Evolutionary conservation across 192 early-diverging fungal genomes (phyloP).

Genomic region (Mortierella claussenii): DNA sequence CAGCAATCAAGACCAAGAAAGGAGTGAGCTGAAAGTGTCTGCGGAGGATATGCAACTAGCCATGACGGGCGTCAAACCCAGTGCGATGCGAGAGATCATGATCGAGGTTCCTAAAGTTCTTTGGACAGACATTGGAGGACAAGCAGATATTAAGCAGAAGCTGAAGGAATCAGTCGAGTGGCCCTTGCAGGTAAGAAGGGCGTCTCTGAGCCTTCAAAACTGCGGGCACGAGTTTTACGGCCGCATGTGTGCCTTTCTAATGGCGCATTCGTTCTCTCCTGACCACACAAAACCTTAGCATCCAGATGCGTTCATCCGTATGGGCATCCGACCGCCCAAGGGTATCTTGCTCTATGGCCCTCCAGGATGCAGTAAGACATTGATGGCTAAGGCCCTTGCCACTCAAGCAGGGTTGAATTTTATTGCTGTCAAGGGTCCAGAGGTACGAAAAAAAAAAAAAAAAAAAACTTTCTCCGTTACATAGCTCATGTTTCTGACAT

Average conservation of each 20-base stretch:
- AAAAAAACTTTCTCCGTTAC: not conserved
- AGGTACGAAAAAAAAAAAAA: slow-evolving; percentile 65
- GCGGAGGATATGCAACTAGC: slow-evolving; percentile 68
- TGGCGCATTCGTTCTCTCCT: too few species aligned
- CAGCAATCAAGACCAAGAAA: not conserved
- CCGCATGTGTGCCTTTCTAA: too few species aligned
- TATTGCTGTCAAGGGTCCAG: slow-evolving; percentile 97
- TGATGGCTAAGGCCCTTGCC: slow-evolving; percentile 97
- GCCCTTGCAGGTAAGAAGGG: slow-evolving; percentile 85
- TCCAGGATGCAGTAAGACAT: slow-evolving; percentile 97
- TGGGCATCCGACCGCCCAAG: slow-evolving; percentile 95
- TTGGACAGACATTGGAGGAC: slow-evolving; percentile 97
- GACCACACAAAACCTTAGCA: slow-evolving; percentile 69
- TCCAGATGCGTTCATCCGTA: slow-evolving; percentile 87
- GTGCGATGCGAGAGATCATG: slow-evolving; percentile 89
- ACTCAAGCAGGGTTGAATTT: slow-evolving; percentile 98
- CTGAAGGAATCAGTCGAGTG: slow-evolving; percentile 97
- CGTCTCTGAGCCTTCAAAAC: too few species aligned
- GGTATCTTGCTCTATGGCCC: slow-evolving; percentile 98
- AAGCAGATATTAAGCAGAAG: slow-evolving; percentile 89
- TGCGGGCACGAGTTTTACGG: too few species aligned
- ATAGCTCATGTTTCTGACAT: not conserved
- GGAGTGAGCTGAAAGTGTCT: slow-evolving; percentile 57
- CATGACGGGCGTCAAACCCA: slow-evolving; percentile 71
- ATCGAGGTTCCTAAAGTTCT: slow-evolving; percentile 93